A percentile compares a stretch with the other conserved stretches of the same genome.
phyloP scores from a whole-genome alignment of 805 yeast genomes.

The Metschnikowia drakensbergensis region DNA sequence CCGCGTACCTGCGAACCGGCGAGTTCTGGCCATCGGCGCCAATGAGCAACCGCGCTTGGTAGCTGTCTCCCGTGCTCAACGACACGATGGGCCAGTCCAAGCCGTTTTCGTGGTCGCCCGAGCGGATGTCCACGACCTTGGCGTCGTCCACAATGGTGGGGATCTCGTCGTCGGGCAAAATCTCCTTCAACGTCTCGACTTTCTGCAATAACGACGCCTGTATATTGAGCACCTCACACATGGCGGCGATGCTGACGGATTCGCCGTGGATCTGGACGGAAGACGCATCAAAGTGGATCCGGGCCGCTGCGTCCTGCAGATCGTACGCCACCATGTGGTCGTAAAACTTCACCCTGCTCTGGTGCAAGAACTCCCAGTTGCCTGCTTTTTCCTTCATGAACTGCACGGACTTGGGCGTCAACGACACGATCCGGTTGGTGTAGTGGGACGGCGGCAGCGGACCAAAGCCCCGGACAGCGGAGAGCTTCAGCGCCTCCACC shows the following conservation, averaged over 20 bases:
- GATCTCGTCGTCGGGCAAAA: conserved; percentile 16
- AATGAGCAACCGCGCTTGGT: conserved; percentile 70
- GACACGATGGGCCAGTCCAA: conserved; percentile 74
- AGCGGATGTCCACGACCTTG: conserved; percentile 55
- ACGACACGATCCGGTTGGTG: conserved; percentile 78
- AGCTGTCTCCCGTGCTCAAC: conserved; percentile 58
- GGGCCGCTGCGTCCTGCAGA: conserved; percentile 60
- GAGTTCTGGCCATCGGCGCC: conserved; percentile 98
- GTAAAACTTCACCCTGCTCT: conserved; percentile 73
- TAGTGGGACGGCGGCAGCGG: conserved; percentile 44
- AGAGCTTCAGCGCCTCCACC: conserved; percentile 68
- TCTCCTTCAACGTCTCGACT: conserved; percentile 28
- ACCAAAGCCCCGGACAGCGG: conserved; percentile 46
- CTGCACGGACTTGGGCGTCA: conserved; percentile 76
- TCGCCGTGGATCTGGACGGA: conserved; percentile 28
- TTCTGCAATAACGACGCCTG: conserved; percentile 67
- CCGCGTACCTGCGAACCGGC: conserved; percentile 80
- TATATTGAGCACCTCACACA: conserved; percentile 84
- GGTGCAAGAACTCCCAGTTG: conserved; percentile 65
- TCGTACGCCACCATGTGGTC: conserved; percentile 85
- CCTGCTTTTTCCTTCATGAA: conserved; percentile 63
- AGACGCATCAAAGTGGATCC: conserved; percentile 66
- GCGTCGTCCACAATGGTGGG: conserved; percentile 57
- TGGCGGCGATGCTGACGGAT: conserved; percentile 52
- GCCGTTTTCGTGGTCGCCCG: conserved; percentile 22